Base-by-base conservation (phyloP, 1,284 basidiomycete genomes). In the Microbotryum silenes-acaulis region DNA sequence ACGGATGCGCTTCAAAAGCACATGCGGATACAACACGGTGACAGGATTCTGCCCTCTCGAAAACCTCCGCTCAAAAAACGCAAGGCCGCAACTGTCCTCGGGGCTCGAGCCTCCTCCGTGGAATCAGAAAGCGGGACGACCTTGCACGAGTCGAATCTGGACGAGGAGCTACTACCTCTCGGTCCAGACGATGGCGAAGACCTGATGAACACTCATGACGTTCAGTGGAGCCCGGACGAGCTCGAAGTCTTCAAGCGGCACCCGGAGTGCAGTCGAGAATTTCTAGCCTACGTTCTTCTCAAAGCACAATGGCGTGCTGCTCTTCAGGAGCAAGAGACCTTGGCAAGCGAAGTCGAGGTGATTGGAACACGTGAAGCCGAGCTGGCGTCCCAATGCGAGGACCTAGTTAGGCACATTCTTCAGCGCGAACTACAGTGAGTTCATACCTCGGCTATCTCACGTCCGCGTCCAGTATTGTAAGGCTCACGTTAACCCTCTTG, bases 1-100 rank as follows among this genome's bases (percentile, higher is more conserved):
- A 90, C 89, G 1, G 91, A 93, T 75, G 90, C 90, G 25, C 82
- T 92, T 18, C 86, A 87, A 20, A 93, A 93, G 72, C 90, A 93
- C 74, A 88, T 91, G 84, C 83, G 89, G 21, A 82, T 88, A 18
- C 88, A 91, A 72, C 90, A 93, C 76, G 84, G 50, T 50, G 67
- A 66, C 50, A 57, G 56, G 23, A 60, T 62, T 57, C 44, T 53
- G 42, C 60, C 60, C 6, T 46, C 54, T 2, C 57, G 59, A 6
- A 20, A 47, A 23, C 57, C 64, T 18, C 64, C 59, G 10, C 51
- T 52, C 21, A 67, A 27, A 53, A 63, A 51, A 57, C 54, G 50
- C 51, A 63, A 65, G 33, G 56, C 52, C 25, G 57, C 56, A n/a
- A 60, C 46, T 25, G 51, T 14, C 9, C 50, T 23, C 8, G 53